Evolutionary conservation across 2,329 filamentous ascomycete genomes (phyloP).

Genomic region (Bipolaris sorokiniana): DNA sequence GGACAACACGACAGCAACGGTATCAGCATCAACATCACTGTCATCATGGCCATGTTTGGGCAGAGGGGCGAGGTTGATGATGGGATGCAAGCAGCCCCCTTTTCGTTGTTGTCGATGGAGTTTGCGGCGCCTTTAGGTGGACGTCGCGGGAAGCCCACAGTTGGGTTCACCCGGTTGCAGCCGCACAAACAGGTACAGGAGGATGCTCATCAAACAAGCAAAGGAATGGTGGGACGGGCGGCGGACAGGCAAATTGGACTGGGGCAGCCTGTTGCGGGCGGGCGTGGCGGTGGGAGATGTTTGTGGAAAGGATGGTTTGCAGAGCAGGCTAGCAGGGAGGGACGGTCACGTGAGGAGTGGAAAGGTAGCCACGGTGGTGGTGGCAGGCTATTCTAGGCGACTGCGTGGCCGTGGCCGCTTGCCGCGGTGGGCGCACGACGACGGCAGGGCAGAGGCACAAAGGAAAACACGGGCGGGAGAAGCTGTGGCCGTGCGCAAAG

Average conservation of each 20-base stretch:
- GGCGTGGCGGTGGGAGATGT: neutral
- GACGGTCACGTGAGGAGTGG: neutral
- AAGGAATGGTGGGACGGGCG: neutral
- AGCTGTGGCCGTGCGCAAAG: neutral
- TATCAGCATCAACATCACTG: neutral
- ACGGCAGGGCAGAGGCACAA: slow-evolving; percentile 1
- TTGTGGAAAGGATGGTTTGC: slow-evolving; percentile 1
- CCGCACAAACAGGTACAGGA: neutral
- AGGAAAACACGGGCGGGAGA: neutral
- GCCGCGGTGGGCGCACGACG: slow-evolving; percentile 10
- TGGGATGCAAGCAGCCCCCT: neutral
- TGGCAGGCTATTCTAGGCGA: slow-evolving; percentile 2
- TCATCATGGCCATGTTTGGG: neutral
- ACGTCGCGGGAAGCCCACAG: slow-evolving; percentile 12
- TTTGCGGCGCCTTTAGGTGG: neutral
- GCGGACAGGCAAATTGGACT: too few relatives aligned
- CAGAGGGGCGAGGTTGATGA: neutral
- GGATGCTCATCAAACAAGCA: slow-evolving; percentile 7
- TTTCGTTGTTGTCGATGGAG: neutral
- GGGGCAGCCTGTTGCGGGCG: neutral
- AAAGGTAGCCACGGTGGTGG: too few relatives aligned
- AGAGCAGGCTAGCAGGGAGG: neutral
- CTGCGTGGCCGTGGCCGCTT: slow-evolving; percentile 6
- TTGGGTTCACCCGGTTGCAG: slow-evolving; percentile 12
- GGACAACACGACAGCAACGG: neutral